Base-by-base conservation (phyloP, 345 rosid genomes). In the Erodium maritimum region DNA sequence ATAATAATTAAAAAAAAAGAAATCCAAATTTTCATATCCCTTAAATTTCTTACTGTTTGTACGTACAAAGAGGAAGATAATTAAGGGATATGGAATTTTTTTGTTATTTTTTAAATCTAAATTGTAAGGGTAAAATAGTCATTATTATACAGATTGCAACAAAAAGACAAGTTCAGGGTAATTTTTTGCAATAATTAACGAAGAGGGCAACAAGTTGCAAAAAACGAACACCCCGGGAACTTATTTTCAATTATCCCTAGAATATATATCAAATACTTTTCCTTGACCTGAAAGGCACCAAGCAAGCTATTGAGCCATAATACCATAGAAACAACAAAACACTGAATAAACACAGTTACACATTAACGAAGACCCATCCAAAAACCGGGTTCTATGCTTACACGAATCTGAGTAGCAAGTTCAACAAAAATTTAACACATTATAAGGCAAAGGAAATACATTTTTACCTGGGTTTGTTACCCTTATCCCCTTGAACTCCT, bases 151-250 rank as follows among this genome's bases (percentile, higher is more conserved):
- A n/a, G n/a, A n/a, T n/a, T n/a, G n/a, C n/a, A n/a, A n/a, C n/a
- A n/a, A n/a, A n/a, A n/a, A n/a, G n/a, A n/a, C n/a, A n/a, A n/a
- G n/a, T n/a, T n/a, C n/a, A n/a, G n/a, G n/a, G n/a, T n/a, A n/a
- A n/a, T n/a, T n/a, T n/a, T n/a, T n/a, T n/a, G n/a, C n/a, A n/a
- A n/a, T n/a, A n/a, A n/a, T n/a, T n/a, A n/a, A n/a, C n/a, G n/a
- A n/a, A n/a, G n/a, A n/a, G n/a, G n/a, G n/a, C n/a, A n/a, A n/a
- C n/a, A n/a, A n/a, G n/a, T n/a, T n/a, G n/a, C n/a, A n/a, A n/a
- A n/a, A n/a, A n/a, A n/a, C n/a, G n/a, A n/a, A n/a, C 61, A 61
- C 82, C 64, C 89, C 97, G 17, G 95, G 83, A 64, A 89, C 91
- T 0, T 95, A 85, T 48, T 89, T 82, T 79, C 85, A 68, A 73